phyloP scores from a whole-genome alignment of 768 basidiomycete species.

The Goffeauzyma gilvescens region DNA sequence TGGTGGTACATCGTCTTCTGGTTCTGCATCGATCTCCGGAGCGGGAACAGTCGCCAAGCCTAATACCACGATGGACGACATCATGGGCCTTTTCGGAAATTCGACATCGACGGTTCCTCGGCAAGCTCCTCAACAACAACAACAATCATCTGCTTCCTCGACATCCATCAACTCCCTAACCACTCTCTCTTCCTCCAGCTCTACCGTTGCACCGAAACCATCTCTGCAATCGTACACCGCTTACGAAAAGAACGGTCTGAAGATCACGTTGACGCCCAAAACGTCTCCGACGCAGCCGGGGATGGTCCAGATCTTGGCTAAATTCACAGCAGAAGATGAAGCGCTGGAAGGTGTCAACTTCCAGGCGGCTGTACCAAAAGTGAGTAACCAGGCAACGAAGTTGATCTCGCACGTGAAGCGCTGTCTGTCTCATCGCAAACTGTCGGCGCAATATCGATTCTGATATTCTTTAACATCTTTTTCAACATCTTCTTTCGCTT shows the following conservation, averaged over 20 bases:
- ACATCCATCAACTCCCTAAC: background rate
- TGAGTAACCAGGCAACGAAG: constrained; percentile 24
- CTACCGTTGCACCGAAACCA: constrained; percentile 19
- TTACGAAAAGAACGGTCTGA: constrained; percentile 78
- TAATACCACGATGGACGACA: constrained; percentile 57
- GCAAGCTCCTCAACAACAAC: constrained; percentile 10
- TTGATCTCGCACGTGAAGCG: background rate
- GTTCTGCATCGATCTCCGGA: constrained; percentile 33
- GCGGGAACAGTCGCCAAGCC: constrained; percentile 34
- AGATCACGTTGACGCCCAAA: constrained; percentile 75
- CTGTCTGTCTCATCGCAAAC: background rate
- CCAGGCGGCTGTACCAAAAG: constrained; percentile 95
- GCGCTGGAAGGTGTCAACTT: constrained; percentile 54
- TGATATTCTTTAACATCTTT: constrained; percentile 36
- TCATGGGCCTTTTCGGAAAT: constrained; percentile 61
- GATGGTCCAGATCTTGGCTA: constrained; percentile 70
- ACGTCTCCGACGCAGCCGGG: constrained; percentile 63
- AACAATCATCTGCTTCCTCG: background rate
- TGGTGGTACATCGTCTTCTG: constrained; percentile 38
- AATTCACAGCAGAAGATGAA: constrained; percentile 54
- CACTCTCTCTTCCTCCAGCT: background rate
- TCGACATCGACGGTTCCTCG: constrained; percentile 19
- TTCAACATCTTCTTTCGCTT: constrained; percentile 91
- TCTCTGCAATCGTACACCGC: constrained; percentile 58
- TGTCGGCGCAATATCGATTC: background rate